Percentiles rank a stretch among this genome's conserved stretches.
These are phyloP conservation scores for Taphrina wiesneri DNA, from an alignment of 1,139 yeast species.

Conservation along the genomic window DNA sequence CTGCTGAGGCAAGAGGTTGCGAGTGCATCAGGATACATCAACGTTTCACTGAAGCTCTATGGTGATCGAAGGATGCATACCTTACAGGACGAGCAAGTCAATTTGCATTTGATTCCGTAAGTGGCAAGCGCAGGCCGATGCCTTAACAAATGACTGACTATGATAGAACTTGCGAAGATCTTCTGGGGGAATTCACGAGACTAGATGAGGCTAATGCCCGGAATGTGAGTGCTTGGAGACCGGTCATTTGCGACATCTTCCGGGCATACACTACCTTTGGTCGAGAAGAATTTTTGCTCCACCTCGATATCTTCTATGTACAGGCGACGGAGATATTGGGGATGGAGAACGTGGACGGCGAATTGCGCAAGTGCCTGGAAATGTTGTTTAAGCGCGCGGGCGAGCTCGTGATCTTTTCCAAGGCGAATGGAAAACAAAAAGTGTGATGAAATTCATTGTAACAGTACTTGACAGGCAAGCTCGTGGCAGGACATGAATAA, in stretches of 20 bases:
- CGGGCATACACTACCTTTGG: slow-evolving; percentile 80
- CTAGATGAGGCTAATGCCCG: slow-evolving; percentile 74
- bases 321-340: slow-evolving; percentile 66
- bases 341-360: slow-evolving; percentile 63
- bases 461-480: background rate
- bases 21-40: slow-evolving; percentile 82
- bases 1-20: slow-evolving; percentile 87
- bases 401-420: slow-evolving; percentile 37
- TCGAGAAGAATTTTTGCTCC: slow-evolving; percentile 65
- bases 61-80: slow-evolving; percentile 56
- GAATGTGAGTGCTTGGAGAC: slow-evolving; percentile 82
- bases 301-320: slow-evolving; percentile 67
- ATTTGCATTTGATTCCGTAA: slow-evolving; percentile 60
- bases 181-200: slow-evolving; percentile 67
- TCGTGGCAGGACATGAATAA: background rate
- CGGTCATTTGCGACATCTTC: slow-evolving; percentile 82
- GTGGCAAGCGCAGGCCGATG: background rate
- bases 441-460: background rate
- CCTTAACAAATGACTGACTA: background rate
- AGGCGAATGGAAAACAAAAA: slow-evolving; percentile 34
- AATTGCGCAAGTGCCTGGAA: slow-evolving; percentile 63
- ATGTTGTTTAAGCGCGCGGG: slow-evolving; percentile 39
- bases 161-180: slow-evolving; percentile 57
- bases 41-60: slow-evolving; percentile 76
- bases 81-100: slow-evolving; percentile 52